Evolutionary conservation across 2,329 filamentous ascomycete genomes (phyloP).

Genomic region (Colletotrichum abscissum): DNA sequence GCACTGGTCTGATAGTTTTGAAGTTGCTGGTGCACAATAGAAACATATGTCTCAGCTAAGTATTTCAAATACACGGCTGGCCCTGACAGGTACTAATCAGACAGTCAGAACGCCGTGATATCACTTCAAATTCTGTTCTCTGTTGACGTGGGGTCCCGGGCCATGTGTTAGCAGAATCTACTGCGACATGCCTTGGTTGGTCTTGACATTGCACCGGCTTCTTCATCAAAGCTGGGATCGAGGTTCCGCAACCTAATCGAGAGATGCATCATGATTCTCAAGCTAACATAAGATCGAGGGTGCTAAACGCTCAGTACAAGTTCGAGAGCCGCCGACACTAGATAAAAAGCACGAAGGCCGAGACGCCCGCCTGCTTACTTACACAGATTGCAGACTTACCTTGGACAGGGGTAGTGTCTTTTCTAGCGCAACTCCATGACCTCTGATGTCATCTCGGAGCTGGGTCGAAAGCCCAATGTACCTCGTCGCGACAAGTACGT

Average conservation of each 20-base stretch:
- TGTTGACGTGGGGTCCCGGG: no score
- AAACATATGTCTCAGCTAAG: no score
- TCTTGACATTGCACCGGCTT: not conserved
- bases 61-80: no score
- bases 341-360: not conserved
- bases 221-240: not conserved
- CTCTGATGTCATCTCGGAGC: slow-evolving; percentile 11
- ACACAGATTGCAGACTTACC: not conserved
- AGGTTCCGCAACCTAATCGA: not conserved
- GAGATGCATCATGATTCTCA: not conserved
- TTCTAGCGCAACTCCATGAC: not conserved
- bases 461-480: fast-evolving
- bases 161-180: no score
- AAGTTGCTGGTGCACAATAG: no score
- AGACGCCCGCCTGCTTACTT: not conserved
- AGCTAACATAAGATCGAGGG: not conserved
- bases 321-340: not conserved
- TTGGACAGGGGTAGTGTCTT: no score
- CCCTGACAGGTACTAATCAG: no score
- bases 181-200: not conserved
- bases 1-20: no score
- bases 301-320: not conserved
- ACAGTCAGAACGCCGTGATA: no score
- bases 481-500: not conserved
- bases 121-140: no score